A percentile compares a stretch with the other conserved stretches of the same genome.
Evolutionary conservation across 148 eudicot species (phyloP).

Genomic region (Tetragonia tetragonoides): DNA sequence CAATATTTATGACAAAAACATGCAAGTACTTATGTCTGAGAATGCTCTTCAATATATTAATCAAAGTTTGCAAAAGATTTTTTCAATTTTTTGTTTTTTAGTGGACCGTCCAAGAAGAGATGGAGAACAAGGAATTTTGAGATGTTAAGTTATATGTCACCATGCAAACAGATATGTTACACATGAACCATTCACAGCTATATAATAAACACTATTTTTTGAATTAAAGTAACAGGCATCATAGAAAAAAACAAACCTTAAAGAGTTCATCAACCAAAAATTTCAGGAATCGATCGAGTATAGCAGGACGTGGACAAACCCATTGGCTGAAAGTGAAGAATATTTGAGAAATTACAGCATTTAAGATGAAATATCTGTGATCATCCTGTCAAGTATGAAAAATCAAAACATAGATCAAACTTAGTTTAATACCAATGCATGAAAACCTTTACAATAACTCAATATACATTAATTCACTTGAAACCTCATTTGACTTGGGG

Average conservation of each 20-base stretch:
- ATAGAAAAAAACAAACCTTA: slow-evolving; percentile 48
- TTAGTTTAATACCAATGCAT: background rate
- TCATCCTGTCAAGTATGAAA: slow-evolving; percentile 53
- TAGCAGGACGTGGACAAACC: slow-evolving; percentile 43
- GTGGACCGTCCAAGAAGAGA: background rate
- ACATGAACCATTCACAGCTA: background rate
- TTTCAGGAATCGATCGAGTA: slow-evolving; percentile 59
- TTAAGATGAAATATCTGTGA: slow-evolving; percentile 58
- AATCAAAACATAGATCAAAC: slow-evolving; percentile 4
- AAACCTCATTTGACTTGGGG: background rate
- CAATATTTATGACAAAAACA: background rate
- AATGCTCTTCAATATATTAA: background rate
- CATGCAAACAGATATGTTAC: slow-evolving; percentile 6
- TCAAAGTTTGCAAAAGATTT: background rate
- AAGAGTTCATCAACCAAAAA: slow-evolving; percentile 53
- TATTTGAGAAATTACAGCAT: slow-evolving; percentile 53
- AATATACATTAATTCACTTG: background rate
- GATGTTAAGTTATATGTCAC: background rate
- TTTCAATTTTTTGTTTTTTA: background rate
- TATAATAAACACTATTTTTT: background rate
- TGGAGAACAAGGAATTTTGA: background rate
- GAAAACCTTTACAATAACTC: background rate
- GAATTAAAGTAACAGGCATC: background rate
- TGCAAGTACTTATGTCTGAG: background rate
- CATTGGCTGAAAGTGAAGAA: slow-evolving; percentile 54